Conservation (phyloP, 805 yeast genomes). For the Kluyveromyces starmeri region DNA sequence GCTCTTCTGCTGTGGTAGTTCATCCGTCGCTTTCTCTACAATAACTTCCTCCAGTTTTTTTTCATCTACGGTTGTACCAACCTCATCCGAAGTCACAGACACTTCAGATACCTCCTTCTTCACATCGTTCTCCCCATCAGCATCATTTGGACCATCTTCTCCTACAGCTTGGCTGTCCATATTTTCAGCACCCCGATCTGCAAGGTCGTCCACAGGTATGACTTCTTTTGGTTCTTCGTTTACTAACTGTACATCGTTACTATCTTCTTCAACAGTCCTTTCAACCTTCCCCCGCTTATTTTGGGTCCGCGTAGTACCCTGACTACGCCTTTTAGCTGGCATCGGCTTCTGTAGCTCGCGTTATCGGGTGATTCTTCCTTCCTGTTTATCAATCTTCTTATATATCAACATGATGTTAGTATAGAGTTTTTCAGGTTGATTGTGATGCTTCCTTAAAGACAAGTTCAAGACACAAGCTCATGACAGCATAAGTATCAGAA, state of each 20-base stretch:
- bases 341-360: neutral
- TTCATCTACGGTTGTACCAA: neutral
- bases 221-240: no score
- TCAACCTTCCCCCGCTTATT: slow-evolving; percentile 10
- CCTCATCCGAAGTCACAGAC: no score
- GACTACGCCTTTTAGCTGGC: slow-evolving; percentile 9
- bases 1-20: slow-evolving; percentile 2
- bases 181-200: neutral
- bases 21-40: neutral
- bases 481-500: no score
- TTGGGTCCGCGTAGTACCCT: slow-evolving; percentile 5
- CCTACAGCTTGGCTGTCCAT: no score
- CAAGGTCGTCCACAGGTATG: slow-evolving; percentile 11
- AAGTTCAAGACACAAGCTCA: no score
- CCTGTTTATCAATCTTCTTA: no score
- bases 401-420: no score
- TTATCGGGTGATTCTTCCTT: neutral
- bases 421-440: no score
- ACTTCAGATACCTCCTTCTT: neutral
- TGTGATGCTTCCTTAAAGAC: no score
- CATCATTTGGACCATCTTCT: no score
- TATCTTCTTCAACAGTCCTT: neutral
- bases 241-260: slow-evolving; percentile 3
- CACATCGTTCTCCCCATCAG: slow-evolving; percentile 1
- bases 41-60: neutral